These are phyloP conservation scores for Tolypocladium inflatum DNA, from an alignment of 2,329 filamentous ascomycete genomes.

Conservation along the genomic window DNA sequence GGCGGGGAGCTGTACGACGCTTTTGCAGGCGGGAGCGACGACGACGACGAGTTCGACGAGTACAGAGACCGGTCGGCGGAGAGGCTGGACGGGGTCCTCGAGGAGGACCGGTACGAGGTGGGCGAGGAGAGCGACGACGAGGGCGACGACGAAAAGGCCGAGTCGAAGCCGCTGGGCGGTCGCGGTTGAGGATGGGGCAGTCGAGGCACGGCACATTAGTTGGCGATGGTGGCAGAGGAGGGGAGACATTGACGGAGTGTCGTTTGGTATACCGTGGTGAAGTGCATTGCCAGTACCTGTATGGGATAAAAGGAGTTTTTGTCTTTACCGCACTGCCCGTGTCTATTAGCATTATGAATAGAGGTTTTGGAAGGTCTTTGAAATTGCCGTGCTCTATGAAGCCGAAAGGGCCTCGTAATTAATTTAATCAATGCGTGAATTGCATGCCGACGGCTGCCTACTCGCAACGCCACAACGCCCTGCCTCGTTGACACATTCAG, in stretches of 20 bases:
- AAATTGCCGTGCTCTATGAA: neutral
- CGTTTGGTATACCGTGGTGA: neutral
- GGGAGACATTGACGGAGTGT: neutral
- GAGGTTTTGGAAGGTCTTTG: neutral
- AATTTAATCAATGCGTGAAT: neutral
- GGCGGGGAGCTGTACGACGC: slow-evolving; percentile 95
- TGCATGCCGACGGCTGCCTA: neutral
- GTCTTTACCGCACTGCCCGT: neutral
- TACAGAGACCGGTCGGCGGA: slow-evolving; percentile 30
- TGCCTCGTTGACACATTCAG: neutral
- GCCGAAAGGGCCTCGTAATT: neutral
- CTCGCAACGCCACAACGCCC: neutral
- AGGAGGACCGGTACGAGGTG: slow-evolving; percentile 37
- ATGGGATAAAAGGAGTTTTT: neutral
- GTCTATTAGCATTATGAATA: neutral
- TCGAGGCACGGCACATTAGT: neutral
- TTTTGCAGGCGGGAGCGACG: slow-evolving; percentile 78
- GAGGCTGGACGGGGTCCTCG: slow-evolving; percentile 13
- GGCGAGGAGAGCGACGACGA: slow-evolving; percentile 34
- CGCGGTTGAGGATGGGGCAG: slow-evolving; percentile 5
- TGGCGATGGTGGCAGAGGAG: neutral
- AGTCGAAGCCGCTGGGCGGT: slow-evolving; percentile 14
- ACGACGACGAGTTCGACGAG: slow-evolving; percentile 43
- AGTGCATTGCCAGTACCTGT: neutral
- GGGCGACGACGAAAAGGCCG: slow-evolving; percentile 11